phyloP scores from a whole-genome alignment of 306 rosid species.

The Quillaja saponaria region DNA sequence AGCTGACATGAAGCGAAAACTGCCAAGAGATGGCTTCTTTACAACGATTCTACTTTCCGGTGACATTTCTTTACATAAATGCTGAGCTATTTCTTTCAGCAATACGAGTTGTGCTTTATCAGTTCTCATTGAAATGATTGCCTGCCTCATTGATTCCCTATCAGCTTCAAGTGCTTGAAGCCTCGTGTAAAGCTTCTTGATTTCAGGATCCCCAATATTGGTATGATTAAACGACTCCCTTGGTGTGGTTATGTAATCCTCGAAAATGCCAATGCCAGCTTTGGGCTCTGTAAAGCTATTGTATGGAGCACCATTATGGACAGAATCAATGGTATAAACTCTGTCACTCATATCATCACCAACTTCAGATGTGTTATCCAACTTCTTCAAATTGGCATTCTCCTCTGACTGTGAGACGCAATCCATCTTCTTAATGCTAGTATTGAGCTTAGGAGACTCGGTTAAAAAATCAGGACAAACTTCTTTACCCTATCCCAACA shows the following conservation, averaged over 20 bases:
- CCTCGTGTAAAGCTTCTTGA: constrained; percentile 86
- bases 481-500: constrained; percentile 56
- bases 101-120: constrained; percentile 91
- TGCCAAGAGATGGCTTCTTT: constrained; percentile 52
- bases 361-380: constrained; percentile 65
- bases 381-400: constrained; percentile 47
- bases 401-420: constrained; percentile 62
- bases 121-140: constrained; percentile 82
- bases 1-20: constrained; percentile 51
- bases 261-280: constrained; percentile 51
- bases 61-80: constrained; percentile 75
- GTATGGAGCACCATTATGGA: constrained; percentile 57
- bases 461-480: constrained; percentile 34
- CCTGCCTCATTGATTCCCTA: constrained; percentile 98
- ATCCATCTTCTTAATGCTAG: constrained; percentile 56
- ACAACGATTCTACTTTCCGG: constrained; percentile 51
- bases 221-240: constrained; percentile 48
- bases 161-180: constrained; percentile 99
- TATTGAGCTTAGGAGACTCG: constrained; percentile 58
- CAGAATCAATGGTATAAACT: constrained; percentile 89
- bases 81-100: constrained; percentile 96
- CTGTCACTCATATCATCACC: constrained; percentile 80
- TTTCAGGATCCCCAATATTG: constrained; percentile 69
- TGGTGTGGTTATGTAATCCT: constrained; percentile 56
- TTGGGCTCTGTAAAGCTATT: constrained; percentile 55